A percentile compares a stretch with the other conserved stretches of the same genome.
phyloP scores from a whole-genome alignment of 768 basidiomycete genomes.

The Cantharellus cinnabarinus region DNA sequence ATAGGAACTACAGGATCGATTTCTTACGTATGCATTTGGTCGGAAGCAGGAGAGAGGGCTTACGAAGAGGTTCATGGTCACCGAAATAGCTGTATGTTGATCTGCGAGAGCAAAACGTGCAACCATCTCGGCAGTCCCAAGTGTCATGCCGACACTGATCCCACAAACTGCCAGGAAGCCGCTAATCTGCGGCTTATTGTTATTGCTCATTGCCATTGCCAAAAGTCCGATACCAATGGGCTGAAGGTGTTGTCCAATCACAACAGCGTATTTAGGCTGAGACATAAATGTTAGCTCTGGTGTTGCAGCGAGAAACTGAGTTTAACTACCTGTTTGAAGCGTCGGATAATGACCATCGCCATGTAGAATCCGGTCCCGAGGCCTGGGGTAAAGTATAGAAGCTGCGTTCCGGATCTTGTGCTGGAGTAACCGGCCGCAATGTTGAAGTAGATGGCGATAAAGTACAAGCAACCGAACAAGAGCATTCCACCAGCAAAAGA shows the following conservation, averaged over 20 bases:
- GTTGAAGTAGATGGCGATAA: constrained; percentile 31
- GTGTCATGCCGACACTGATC: constrained; percentile 23
- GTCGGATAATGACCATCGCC: constrained; percentile 19
- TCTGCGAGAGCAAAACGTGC: constrained; percentile 26
- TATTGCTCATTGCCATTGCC: constrained; percentile 21
- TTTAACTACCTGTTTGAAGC: constrained; percentile 19
- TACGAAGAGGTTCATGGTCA: constrained; percentile 27
- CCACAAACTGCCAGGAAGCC: constrained; percentile 28
- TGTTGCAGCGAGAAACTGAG: background rate
- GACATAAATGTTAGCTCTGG: background rate
- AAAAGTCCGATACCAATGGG: constrained; percentile 26
- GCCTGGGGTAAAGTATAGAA: constrained; percentile 34
- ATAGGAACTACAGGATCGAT: constrained; percentile 20
- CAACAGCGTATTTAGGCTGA: constrained; percentile 25
- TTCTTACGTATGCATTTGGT: background rate
- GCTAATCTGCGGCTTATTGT: constrained; percentile 19
- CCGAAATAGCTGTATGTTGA: constrained; percentile 23
- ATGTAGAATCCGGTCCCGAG: constrained; percentile 17
- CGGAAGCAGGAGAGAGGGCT: constrained; percentile 9
- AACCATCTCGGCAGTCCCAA: constrained; percentile 24
- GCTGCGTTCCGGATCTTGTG: constrained; percentile 24
- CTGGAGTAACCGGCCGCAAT: constrained; percentile 23
- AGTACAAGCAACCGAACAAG: constrained; percentile 30
- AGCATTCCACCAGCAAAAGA: constrained; percentile 27
- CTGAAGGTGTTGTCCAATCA: constrained; percentile 20